Conservation (phyloP, 305 asterid genomes). For the Lippia alba region DNA sequence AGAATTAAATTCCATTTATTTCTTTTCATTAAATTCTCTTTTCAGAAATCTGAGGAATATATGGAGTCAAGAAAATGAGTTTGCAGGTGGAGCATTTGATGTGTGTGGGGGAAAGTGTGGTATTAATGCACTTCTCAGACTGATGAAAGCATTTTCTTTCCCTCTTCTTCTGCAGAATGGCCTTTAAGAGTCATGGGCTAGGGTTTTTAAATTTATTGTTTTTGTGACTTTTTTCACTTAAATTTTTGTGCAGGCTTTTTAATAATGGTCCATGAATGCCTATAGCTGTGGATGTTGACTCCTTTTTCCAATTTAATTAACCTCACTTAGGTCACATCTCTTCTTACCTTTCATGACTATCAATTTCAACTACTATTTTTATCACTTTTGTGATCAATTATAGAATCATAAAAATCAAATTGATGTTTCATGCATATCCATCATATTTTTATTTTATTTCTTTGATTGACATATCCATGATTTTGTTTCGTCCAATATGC, state of each 20-base stretch:
- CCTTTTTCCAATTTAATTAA: conserved; percentile 38
- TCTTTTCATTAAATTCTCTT: conserved; percentile 5
- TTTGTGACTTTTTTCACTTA: conserved; percentile 39
- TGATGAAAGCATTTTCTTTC: conserved; percentile 25
- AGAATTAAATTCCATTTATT: conserved; percentile 10
- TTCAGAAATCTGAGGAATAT: conserved; percentile 44
- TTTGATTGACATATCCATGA: no score
- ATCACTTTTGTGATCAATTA: background rate
- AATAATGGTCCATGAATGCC: conserved; percentile 41
- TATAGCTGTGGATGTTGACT: conserved; percentile 63
- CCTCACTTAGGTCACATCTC: conserved; percentile 44
- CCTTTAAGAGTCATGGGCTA: conserved; percentile 51
- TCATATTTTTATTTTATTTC: no score
- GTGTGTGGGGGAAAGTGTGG: conserved; percentile 37
- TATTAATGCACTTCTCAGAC: conserved; percentile 45
- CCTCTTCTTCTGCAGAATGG: conserved; percentile 34
- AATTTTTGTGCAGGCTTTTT: conserved; percentile 60
- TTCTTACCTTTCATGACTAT: background rate
- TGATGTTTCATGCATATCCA: no score
- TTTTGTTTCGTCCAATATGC: no score
- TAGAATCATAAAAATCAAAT: conserved; percentile 3
- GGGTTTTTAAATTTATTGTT: conserved; percentile 39
- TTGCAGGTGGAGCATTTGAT: conserved; percentile 43
- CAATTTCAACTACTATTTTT: conserved; percentile 14
- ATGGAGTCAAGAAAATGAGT: conserved; percentile 36